Evolutionary conservation across 2,329 filamentous ascomycete species (phyloP), one percentile per base, ranked within the genome.

Genomic region (Corynespora cassiicola): DNA sequence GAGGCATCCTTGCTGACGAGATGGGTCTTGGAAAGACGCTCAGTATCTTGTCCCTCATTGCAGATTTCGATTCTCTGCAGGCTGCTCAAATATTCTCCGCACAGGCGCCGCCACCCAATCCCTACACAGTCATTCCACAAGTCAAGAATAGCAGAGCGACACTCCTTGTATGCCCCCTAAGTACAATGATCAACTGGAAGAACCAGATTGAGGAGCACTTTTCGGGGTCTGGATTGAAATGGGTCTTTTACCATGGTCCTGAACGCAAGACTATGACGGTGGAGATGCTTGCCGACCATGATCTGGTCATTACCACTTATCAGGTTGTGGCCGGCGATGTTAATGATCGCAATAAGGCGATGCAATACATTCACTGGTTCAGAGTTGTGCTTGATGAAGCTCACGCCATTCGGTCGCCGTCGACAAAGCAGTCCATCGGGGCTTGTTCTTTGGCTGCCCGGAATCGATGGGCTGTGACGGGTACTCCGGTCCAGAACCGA

Each of bases 381-480:
- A 86, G 92, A 14, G 87, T 97, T 36, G 90, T 96, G 1, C 79
- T 97, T 1, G 92, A 97, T 50, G 92, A 99, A 69, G 94, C 91
- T 1, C 94, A 99, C 65, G 88, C 88, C 68, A 97, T 99, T 50
- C 88, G 94, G 17, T 92, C 95, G 55, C 86, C 88, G 47, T 81
- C 77, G 3, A 92, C 90, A 1, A 75, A 87, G 25, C 87, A 92
- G 52, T 95, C 90, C 36, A 90, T 91, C 63, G 88, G 89, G 3
- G 88, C 94, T 14, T 91, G 90, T 50, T 80, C 82, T 14, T 75
- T 97, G 3, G 79, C 87, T 44, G 88, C 90, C 2, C 81, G 88
- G 59, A 83, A 91, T 20, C 85, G 91, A 21, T 99, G 94, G 94
- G 92, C 91, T 3, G 89, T 97, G n/a, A 97, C 94, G 0, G 94